Conservation (phyloP, 495 filamentous ascomycete genomes). For the Thozetella sp. region DNA sequence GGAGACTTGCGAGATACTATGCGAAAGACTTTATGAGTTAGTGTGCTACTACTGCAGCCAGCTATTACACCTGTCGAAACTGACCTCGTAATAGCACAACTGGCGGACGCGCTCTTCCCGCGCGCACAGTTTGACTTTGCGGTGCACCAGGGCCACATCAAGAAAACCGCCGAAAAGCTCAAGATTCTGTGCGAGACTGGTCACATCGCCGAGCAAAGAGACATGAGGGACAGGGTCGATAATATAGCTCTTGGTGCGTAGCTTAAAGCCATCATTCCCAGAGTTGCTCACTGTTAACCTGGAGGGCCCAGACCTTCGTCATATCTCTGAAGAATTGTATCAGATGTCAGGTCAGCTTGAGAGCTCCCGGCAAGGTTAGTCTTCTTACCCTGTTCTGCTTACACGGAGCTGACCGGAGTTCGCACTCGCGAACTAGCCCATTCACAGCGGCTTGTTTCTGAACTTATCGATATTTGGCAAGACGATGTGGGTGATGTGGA, state of each 20-base stretch:
- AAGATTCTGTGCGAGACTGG: neutral
- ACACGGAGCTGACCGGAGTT: neutral
- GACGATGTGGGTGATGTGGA: neutral
- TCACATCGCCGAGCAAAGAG: neutral
- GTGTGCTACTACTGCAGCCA: neutral
- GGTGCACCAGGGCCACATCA: neutral
- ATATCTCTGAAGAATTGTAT: neutral
- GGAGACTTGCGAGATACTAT: conserved; percentile 5
- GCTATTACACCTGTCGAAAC: neutral
- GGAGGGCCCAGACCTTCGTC: neutral
- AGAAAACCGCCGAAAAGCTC: neutral
- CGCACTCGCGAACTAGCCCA: neutral
- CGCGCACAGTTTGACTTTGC: neutral
- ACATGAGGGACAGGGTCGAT: neutral
- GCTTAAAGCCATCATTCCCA: too few species aligned
- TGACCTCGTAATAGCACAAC: neutral
- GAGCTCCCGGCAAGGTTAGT: neutral
- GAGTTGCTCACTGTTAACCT: too few species aligned
- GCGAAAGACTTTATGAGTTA: neutral
- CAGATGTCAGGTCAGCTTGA: neutral
- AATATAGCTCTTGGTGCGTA: neutral
- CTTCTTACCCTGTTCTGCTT: too few species aligned
- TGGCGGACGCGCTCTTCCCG: neutral
- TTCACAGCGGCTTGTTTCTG: neutral
- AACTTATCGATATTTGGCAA: neutral